A percentile compares a stretch with the other conserved stretches of the same genome.
Evolutionary conservation across 306 rosid species (phyloP).

Genomic region (Alnus rubra): DNA sequence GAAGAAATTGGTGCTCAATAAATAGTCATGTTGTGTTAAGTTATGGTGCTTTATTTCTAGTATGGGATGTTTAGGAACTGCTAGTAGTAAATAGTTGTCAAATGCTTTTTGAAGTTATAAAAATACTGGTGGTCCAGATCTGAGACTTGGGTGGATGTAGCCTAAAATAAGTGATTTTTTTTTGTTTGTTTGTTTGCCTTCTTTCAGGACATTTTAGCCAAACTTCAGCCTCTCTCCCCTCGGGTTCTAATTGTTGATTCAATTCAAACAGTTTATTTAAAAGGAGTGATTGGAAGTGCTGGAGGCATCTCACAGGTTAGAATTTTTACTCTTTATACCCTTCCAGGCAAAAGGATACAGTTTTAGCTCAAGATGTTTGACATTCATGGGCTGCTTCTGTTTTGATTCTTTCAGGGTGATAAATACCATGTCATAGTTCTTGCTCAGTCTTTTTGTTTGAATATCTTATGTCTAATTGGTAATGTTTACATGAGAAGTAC

Average conservation of each 20-base stretch:
- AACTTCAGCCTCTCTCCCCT: slow-evolving; percentile 59
- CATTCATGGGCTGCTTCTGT: slow-evolving; percentile 8
- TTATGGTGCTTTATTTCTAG: not conserved
- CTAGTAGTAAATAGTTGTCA: not conserved
- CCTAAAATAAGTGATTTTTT: slow-evolving; percentile 16
- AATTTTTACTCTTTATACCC: slow-evolving; percentile 16
- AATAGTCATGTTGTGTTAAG: not conserved
- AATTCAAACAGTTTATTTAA: slow-evolving; percentile 82
- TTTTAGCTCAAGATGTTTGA: slow-evolving; percentile 22
- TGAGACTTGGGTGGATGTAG: slow-evolving; percentile 18
- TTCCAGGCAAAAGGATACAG: not conserved
- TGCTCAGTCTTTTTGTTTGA: slow-evolving; percentile 5
- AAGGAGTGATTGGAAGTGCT: slow-evolving; percentile 70
- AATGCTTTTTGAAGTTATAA: not conserved
- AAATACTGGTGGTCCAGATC: slow-evolving; percentile 16
- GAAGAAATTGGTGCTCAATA: not conserved
- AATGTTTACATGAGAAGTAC: not conserved
- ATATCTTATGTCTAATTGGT: slow-evolving; percentile 12
- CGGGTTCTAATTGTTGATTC: slow-evolving; percentile 84
- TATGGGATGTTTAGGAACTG: not conserved
- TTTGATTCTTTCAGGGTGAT: slow-evolving; percentile 13
- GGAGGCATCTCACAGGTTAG: slow-evolving; percentile 75
- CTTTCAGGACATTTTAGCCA: slow-evolving; percentile 75
- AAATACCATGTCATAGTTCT: not conserved
- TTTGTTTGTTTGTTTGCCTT: not conserved